phyloP scores from a whole-genome alignment of 78 protist species.

The Acrasis kona region DNA sequence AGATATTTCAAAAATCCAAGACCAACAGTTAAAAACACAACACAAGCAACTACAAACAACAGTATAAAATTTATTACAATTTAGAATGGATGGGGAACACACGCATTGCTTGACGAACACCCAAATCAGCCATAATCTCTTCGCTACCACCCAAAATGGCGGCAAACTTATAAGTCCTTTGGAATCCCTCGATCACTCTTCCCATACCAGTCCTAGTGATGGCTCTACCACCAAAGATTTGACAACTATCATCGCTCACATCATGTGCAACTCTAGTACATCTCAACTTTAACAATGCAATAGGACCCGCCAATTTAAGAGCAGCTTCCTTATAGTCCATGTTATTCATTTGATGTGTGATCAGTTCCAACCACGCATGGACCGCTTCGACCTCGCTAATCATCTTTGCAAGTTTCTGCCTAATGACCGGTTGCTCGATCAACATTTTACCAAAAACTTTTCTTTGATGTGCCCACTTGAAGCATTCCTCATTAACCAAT shows the following conservation, averaged over 20 bases:
- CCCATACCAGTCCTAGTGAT: slow-evolving; percentile 23
- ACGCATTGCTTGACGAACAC: slow-evolving; percentile 33
- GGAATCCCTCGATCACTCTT: slow-evolving; percentile 22
- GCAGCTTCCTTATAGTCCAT: not conserved
- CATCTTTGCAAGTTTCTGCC: slow-evolving; percentile 8
- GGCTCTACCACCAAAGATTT: slow-evolving; percentile 19
- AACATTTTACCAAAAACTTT: slow-evolving; percentile 16
- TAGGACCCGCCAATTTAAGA: slow-evolving; percentile 30
- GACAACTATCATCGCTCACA: not conserved
- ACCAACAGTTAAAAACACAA: too few relatives aligned
- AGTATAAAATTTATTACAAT: not conserved
- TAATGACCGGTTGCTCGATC: slow-evolving; percentile 4
- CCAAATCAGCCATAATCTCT: slow-evolving; percentile 29
- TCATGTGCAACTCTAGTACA: not conserved
- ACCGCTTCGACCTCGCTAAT: slow-evolving; percentile 7
- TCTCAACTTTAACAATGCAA: slow-evolving; percentile 18
- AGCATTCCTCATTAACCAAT: slow-evolving; percentile 2
- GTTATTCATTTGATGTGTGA: not conserved
- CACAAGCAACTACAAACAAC: too few relatives aligned
- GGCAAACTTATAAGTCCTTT: not conserved
- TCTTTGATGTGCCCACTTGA: slow-evolving; percentile 12
- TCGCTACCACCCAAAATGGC: slow-evolving; percentile 27
- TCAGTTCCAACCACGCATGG: slow-evolving; percentile 1
- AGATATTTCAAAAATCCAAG: too few relatives aligned
- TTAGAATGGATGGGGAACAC: not conserved